Evolutionary conservation across 2,329 filamentous ascomycete genomes (phyloP), one percentile per base, ranked within the genome.

Genomic region (Colletotrichum karsti): DNA sequence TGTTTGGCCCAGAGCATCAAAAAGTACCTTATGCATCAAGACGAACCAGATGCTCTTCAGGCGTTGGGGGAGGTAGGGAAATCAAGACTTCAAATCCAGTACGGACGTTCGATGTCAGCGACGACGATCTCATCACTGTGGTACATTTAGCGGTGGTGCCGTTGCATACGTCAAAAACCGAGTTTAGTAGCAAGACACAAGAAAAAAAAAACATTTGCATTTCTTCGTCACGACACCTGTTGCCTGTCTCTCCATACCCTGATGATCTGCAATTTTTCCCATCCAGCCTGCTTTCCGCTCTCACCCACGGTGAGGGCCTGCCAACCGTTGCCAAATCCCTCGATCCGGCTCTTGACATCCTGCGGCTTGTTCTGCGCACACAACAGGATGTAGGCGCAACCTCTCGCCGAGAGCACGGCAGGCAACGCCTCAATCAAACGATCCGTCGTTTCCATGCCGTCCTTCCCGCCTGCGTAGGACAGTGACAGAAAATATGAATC

Each of bases 361-460:
- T 91, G 90, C 0, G 96, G 96, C 77, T 89, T 91, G 79, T 99
- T 99, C 81, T 97, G 94, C 67, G 92, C 91, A 78, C 96, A 98
- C 5, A 99, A 86, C 65, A 99, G 80, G 60, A 99, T 82, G 78
- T 98, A 99, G 1, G 95, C 95, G 48, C 95, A 93, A 0, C 96
- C 96, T 35, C 90, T 82, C 1, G 77, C 76, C 1, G 85, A 84
- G 73, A 99, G 77, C 2, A 93, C 81, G 0, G 77, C 76, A 0
- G 93, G 91, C 71, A 99, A 80, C 35, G 87, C 84, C 9, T 88
- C 87, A 41, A 99, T 83, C 71, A 99, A 82, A 42, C 93, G 86
- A 70, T 95, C 88, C 50, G 95, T 99, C 26, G 92, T 94, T 82
- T 97, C 94, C 95, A 99, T 99, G 6, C 96, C 96, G 77, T 98